phyloP scores from a whole-genome alignment of 2,329 filamentous ascomycete genomes.

The Trichoderma asperellum region DNA sequence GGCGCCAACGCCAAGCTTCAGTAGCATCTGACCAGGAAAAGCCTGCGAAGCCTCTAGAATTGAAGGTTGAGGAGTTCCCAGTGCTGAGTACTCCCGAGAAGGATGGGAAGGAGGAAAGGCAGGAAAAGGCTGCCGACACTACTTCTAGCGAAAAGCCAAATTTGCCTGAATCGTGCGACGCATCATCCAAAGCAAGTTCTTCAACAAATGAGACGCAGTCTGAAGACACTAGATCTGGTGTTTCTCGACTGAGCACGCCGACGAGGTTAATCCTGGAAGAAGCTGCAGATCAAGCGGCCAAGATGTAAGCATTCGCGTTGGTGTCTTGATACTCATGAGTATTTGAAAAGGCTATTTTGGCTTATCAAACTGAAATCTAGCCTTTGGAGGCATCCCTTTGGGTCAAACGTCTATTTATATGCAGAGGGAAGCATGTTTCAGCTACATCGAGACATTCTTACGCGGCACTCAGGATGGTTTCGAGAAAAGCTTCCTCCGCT shows the following conservation, averaged over 20 bases:
- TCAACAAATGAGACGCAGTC: background rate
- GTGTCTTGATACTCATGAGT: background rate
- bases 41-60: background rate
- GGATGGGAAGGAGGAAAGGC: background rate
- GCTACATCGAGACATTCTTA: conserved; percentile 44
- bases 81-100: conserved; percentile 29
- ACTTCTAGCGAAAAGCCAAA: conserved; percentile 29
- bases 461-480: conserved; percentile 42
- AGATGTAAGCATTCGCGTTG: conserved; percentile 31
- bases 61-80: conserved; percentile 30
- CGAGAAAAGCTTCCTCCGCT: conserved; percentile 40
- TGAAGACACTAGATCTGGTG: background rate
- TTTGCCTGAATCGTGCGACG: conserved; percentile 27
- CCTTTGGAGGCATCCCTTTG: conserved; percentile 41
- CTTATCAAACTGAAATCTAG: conserved; percentile 29
- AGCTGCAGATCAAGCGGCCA: conserved; percentile 37
- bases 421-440: conserved; percentile 34
- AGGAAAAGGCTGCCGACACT: background rate
- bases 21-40: background rate
- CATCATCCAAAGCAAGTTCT: conserved; percentile 14
- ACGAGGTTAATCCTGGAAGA: conserved; percentile 35
- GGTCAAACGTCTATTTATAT: conserved; percentile 41
- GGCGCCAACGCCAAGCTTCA: conserved; percentile 31
- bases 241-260: conserved; percentile 27
- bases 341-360: background rate